These are phyloP conservation scores for Talaromyces albobiverticillius DNA, from an alignment of 2,329 filamentous ascomycete species.

Conservation along the genomic window DNA sequence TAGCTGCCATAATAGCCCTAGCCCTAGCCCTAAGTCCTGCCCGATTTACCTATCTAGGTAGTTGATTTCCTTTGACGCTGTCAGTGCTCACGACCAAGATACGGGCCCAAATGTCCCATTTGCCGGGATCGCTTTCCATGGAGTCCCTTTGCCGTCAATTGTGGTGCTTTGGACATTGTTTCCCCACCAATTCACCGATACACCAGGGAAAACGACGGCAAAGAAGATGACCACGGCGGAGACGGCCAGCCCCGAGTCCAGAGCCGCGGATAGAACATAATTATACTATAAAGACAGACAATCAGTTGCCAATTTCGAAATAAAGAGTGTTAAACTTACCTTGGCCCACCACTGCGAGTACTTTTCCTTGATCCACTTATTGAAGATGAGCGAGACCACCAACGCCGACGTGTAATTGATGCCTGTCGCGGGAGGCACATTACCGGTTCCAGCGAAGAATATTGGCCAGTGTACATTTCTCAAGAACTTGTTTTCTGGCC, in stretches of 20 bases:
- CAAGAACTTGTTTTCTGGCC: slow-evolving; percentile 47
- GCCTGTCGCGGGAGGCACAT: slow-evolving; percentile 25
- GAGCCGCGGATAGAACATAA: slow-evolving; percentile 43
- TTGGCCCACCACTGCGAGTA: slow-evolving; percentile 22
- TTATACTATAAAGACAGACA: slow-evolving; percentile 21
- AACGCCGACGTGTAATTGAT: slow-evolving; percentile 24
- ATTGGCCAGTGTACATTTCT: slow-evolving; percentile 24
- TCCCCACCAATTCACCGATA: slow-evolving; percentile 41
- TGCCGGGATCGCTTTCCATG: slow-evolving; percentile 22
- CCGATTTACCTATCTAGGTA: no score
- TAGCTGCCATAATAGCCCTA: no score
- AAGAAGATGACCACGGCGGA: slow-evolving; percentile 47
- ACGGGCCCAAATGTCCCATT: slow-evolving; percentile 13
- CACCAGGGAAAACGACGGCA: slow-evolving; percentile 40
- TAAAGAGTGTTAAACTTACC: not conserved
- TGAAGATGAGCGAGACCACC: slow-evolving; percentile 33
- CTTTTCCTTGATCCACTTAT: slow-evolving; percentile 21
- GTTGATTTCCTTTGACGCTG: no score
- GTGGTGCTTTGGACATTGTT: slow-evolving; percentile 37
- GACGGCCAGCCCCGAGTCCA: slow-evolving; percentile 42
- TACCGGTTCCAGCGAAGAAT: slow-evolving; percentile 25
- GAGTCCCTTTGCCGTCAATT: slow-evolving; percentile 41
- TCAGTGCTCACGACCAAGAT: slow-evolving; percentile 3
- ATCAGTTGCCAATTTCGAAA: not conserved
- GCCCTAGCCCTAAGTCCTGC: no score